Evolutionary conservation across 2,329 filamentous ascomycete genomes (phyloP), one percentile per base, ranked within the genome.

Genomic region (Diaporthe ampelina): DNA sequence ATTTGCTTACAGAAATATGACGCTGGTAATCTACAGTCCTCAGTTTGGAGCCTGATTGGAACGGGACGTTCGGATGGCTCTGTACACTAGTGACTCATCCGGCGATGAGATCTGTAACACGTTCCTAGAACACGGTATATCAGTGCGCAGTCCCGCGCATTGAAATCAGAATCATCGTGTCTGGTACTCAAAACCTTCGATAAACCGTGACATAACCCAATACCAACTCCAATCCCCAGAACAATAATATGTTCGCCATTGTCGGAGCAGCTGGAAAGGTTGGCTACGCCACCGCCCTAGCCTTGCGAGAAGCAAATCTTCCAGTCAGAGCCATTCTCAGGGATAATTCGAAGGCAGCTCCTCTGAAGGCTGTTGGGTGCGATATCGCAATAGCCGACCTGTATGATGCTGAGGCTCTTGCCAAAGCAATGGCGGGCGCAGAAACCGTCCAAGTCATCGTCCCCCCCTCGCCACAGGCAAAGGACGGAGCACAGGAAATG

Each of bases 81-180:
- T 58, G 54, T n/a, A 17, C 21, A n/a, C 56, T 58, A 35, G 56
- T 37, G 56, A 37, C 56, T 58, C 56, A 58, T 58, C 26, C 56
- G 19, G 56, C 29, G 56, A 58, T 5, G 32, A 37, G 56, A n/a
- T n/a, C 3, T 15, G 29, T 58, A 15, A 58, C 9, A 37, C 56
- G 35, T 58, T 58, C 17, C 29, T 32, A 58, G 35, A 15, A 35
- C 56, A 35, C 19, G 1, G 19, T n/a, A n/a, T 58, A n/a, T 58
- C 21, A 58, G 56, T 37, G 8, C 21, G 19, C 29, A 58, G 4
- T 6, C 13, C 21, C 29, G 19, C 37, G 5, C 29, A 32, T 57
- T 35, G 29, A 19, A n/a, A 37, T 58, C 19, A 58, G 56, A 15
- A 58, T 10, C 32, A 37, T 13, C n/a, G 29, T 32, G 15, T 58